Percentiles rank a stretch among this genome's conserved stretches.
These are phyloP conservation scores for Coleophoma crateriformis DNA, from an alignment of 2,329 filamentous ascomycete genomes.

Conservation along the genomic window DNA sequence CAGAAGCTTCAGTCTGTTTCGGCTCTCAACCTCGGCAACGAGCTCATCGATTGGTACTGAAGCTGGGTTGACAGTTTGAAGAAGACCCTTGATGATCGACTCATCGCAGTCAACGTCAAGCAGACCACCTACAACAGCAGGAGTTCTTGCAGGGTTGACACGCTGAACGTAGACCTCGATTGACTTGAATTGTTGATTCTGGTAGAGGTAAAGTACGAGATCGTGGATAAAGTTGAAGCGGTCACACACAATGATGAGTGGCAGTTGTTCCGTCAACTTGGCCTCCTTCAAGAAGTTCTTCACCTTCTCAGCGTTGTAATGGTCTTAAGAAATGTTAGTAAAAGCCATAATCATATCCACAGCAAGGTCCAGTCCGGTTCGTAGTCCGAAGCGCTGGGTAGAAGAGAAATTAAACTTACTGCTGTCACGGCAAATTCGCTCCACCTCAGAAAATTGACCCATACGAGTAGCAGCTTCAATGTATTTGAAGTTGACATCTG, in stretches of 20 bases:
- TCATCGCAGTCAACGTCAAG: slow-evolving; percentile 98
- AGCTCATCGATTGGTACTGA: slow-evolving; percentile 92
- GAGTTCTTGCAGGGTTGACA: slow-evolving; percentile 87
- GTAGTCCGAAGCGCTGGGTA: not conserved
- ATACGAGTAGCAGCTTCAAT: slow-evolving; percentile 95
- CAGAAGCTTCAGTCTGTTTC: slow-evolving; percentile 92
- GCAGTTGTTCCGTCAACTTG: slow-evolving; percentile 83
- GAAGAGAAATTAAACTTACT: slow-evolving; percentile 6
- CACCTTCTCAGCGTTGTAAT: slow-evolving; percentile 88
- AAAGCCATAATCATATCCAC: too few relatives aligned
- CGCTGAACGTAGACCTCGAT: slow-evolving; percentile 98
- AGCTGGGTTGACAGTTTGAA: slow-evolving; percentile 76
- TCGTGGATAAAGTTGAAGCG: slow-evolving; percentile 99
- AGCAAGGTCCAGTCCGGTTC: too few relatives aligned
- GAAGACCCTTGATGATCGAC: slow-evolving; percentile 86
- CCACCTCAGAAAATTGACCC: slow-evolving; percentile 90
- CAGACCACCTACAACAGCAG: slow-evolving; percentile 86
- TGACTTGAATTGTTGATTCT: slow-evolving; percentile 98
- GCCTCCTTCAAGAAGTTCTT: slow-evolving; percentile 99
- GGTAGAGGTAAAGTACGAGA: slow-evolving; percentile 91
- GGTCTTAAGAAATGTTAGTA: slow-evolving; percentile 28
- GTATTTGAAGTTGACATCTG: slow-evolving; percentile 98
- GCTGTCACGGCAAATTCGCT: slow-evolving; percentile 91
- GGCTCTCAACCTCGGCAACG: slow-evolving; percentile 87
- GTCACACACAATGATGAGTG: slow-evolving; percentile 96